Conservation (phyloP, 768 basidiomycete species). For the Infundibulicybe gibba region DNA sequence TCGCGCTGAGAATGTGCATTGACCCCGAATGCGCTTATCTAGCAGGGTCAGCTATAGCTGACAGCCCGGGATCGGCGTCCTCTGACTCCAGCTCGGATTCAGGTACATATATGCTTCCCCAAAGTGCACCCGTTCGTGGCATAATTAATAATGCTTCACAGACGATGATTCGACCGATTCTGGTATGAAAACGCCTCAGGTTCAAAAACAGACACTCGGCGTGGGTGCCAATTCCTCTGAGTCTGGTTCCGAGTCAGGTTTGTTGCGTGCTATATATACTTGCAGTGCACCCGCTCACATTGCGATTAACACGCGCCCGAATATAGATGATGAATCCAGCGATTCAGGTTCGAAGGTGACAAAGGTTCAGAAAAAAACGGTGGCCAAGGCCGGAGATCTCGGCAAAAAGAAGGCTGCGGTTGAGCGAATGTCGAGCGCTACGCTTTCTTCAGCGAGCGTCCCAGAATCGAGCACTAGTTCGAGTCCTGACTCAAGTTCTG, state of each 20-base stretch:
- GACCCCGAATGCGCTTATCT: too few relatives aligned
- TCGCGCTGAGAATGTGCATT: too few relatives aligned
- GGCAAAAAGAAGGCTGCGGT: conserved; percentile 3
- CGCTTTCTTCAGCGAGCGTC: conserved; percentile 13
- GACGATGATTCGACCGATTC: too few relatives aligned
- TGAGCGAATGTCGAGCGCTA: conserved; percentile 13
- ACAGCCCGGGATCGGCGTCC: too few relatives aligned
- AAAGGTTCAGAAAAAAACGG: conserved; percentile 7
- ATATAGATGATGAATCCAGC: conserved; percentile 33
- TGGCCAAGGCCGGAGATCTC: conserved; percentile 4
- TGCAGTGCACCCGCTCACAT: neutral
- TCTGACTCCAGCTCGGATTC: too few relatives aligned
- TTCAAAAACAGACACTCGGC: conserved; percentile 4
- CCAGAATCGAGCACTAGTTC: neutral
- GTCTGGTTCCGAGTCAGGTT: conserved; percentile 26
- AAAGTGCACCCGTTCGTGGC: too few relatives aligned
- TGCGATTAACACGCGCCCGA: neutral
- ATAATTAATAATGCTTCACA: too few relatives aligned
- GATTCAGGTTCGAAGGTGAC: conserved; percentile 13
- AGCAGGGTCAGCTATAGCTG: too few relatives aligned
- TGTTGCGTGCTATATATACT: conserved; percentile 7
- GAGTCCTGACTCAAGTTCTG: conserved; percentile 20
- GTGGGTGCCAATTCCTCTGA: conserved; percentile 22
- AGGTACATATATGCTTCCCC: too few relatives aligned
- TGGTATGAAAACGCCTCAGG: neutral